phyloP scores from a whole-genome alignment of 2,329 filamentous ascomycete genomes.

The Ophiocordyceps unilateralis region DNA sequence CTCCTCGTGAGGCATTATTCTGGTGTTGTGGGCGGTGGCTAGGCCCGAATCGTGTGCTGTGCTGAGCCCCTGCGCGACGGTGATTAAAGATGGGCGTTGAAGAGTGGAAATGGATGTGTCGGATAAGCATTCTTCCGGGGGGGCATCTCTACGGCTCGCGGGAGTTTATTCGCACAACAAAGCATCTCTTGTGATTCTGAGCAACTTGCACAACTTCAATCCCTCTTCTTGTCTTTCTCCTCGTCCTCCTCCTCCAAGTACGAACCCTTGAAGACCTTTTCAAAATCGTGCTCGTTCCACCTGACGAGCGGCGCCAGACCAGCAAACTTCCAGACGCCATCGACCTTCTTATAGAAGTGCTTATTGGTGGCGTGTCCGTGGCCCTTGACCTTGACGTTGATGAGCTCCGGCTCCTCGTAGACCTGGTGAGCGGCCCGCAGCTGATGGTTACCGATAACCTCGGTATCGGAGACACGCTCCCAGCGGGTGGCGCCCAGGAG shows the following conservation, averaged over 20 bases:
- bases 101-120: no score
- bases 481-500: constrained; percentile 35
- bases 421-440: constrained; percentile 39
- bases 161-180: no score
- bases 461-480: constrained; percentile 27
- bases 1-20: constrained; percentile 56
- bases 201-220: no score
- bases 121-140: no score
- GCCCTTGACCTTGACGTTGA: constrained; percentile 32
- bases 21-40: not conserved
- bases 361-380: constrained; percentile 30
- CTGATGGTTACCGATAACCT: constrained; percentile 36
- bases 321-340: constrained; percentile 41
- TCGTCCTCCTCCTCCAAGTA: not conserved
- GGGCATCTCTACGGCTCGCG: no score
- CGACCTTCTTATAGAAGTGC: constrained; percentile 40
- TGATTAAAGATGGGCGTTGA: not conserved
- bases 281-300: constrained; percentile 38
- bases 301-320: constrained; percentile 33
- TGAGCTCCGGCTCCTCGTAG: constrained; percentile 29
- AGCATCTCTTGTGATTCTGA: no score
- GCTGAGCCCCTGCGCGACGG: not conserved
- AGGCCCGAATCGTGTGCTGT: not conserved
- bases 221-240: not conserved
- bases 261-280: constrained; percentile 12